Evolutionary conservation across 2,329 filamentous ascomycete genomes (phyloP), one percentile per base, ranked within the genome.

Genomic region (Xylariales sp.): DNA sequence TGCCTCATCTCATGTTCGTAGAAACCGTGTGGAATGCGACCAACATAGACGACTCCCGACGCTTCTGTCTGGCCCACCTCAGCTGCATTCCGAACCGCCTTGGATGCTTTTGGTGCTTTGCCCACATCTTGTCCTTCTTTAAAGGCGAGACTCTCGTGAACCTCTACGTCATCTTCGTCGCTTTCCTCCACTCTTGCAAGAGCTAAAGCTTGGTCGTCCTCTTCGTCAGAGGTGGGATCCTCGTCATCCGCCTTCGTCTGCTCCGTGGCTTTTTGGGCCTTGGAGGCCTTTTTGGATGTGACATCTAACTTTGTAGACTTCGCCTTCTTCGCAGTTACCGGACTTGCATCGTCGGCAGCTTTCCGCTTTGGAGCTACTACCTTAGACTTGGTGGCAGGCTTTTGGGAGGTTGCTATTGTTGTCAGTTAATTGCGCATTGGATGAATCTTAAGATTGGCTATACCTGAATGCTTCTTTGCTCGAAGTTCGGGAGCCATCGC

Each of bases 1-100:
- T 83, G 81, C 54, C 80, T 82, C 85, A 98, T 94, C 68, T 97
- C 86, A 57, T 89, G 80, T 69, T 98, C 93, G 74, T 91, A 97
- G 79, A 98, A 98, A 68, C 93, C 87, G 50, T 66, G 67, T 28
- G 90, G 90, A 46, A 95, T 84, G 50, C 89, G 88, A 60, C 88
- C 89, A 56, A 98, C 75, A 67, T 95, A 97, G 57, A 97, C 75
- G 29, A 93, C 83, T 34, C 90, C 91, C 2, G 86, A 79, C 38
- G 77, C 74, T 34, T 74, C 71, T 43, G 69, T 68, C 46, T 28
- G 52, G 20, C 52, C 54, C 16, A 70, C 66, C 47, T 63, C 63
- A 40, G 51, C 54, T 16, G 50, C 47, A 52, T 71, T 68, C 48
- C 64, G 56, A 8, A 66, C 51, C 35, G 69, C 66, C 50, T 68